Conservation (phyloP, 768 basidiomycete species). For the Xerocomellus amylosporus region DNA sequence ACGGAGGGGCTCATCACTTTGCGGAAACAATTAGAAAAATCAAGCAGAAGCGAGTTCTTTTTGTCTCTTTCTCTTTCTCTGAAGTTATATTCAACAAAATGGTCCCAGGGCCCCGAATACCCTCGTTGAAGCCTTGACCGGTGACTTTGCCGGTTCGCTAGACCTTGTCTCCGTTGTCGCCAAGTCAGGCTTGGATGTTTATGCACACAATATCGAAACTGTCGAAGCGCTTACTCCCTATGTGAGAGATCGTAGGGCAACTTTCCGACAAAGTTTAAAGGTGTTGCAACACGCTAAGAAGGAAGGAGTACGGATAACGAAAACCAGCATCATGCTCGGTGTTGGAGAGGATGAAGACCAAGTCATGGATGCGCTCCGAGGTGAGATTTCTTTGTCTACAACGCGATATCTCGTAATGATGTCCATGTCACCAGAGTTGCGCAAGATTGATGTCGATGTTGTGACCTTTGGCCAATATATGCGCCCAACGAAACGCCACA, state of each 20-base stretch:
- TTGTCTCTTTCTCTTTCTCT: conserved; percentile 15
- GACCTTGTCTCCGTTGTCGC: conserved; percentile 80
- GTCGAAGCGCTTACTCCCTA: conserved; percentile 91
- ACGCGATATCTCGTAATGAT: neutral
- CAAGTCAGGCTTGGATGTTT: conserved; percentile 92
- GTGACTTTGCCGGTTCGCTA: conserved; percentile 84
- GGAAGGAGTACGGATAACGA: conserved; percentile 83
- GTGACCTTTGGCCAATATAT: conserved; percentile 99
- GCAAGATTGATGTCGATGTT: conserved; percentile 87
- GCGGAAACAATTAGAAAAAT: conserved; percentile 94
- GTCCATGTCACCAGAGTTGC: conserved; percentile 60
- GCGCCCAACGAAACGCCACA: conserved; percentile 97
- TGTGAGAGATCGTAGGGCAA: conserved; percentile 93
- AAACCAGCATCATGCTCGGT: conserved; percentile 98
- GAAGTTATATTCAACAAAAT: neutral
- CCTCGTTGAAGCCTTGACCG: conserved; percentile 93
- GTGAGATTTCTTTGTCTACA: conserved; percentile 41
- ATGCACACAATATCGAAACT: conserved; percentile 97
- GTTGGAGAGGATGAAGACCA: conserved; percentile 89
- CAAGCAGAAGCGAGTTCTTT: conserved; percentile 76
- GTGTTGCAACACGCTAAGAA: conserved; percentile 84
- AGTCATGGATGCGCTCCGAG: conserved; percentile 75
- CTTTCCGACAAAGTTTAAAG: conserved; percentile 78
- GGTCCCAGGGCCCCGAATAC: conserved; percentile 81
- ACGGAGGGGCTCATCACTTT: conserved; percentile 92